Percentiles rank a stretch among this genome's conserved stretches.
Evolutionary conservation across 177 flowering plant species (phyloP).

Genomic region (Vitis hybrid): DNA sequence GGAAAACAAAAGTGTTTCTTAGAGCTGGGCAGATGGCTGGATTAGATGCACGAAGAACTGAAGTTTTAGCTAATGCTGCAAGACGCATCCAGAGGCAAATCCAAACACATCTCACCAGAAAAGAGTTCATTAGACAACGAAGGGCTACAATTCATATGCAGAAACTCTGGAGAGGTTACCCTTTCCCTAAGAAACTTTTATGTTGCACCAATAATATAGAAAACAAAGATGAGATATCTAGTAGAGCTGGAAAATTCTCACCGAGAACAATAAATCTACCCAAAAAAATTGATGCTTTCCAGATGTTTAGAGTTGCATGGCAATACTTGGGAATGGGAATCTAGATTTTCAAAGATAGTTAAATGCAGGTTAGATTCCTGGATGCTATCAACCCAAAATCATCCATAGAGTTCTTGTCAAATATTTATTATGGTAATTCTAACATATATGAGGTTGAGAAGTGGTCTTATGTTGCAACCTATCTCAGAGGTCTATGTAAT

Average conservation of each 20-base stretch:
- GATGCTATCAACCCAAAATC: neutral
- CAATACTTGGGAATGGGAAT: neutral
- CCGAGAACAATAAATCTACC: neutral
- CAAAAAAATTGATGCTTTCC: neutral
- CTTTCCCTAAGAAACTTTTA: neutral
- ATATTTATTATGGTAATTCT: neutral
- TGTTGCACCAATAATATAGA: neutral
- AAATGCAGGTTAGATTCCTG: neutral
- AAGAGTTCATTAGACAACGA: conserved; percentile 53
- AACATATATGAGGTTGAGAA: neutral
- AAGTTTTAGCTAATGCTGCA: conserved; percentile 68
- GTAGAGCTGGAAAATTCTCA: neutral
- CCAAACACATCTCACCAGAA: conserved; percentile 61
- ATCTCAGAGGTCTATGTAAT: too few species aligned
- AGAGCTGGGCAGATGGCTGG: conserved; percentile 99
- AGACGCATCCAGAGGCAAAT: conserved; percentile 73
- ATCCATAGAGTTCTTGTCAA: neutral
- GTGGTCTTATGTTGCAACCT: too few species aligned
- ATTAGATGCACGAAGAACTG: conserved; percentile 80
- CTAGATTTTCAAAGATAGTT: neutral
- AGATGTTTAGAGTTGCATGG: neutral
- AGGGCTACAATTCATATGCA: conserved; percentile 63
- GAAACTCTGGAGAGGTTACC: conserved; percentile 74
- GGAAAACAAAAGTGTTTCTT: conserved; percentile 84
- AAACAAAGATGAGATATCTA: neutral